Conservation (phyloP, 306 rosid genomes). For the Bauhinia variegata region DNA sequence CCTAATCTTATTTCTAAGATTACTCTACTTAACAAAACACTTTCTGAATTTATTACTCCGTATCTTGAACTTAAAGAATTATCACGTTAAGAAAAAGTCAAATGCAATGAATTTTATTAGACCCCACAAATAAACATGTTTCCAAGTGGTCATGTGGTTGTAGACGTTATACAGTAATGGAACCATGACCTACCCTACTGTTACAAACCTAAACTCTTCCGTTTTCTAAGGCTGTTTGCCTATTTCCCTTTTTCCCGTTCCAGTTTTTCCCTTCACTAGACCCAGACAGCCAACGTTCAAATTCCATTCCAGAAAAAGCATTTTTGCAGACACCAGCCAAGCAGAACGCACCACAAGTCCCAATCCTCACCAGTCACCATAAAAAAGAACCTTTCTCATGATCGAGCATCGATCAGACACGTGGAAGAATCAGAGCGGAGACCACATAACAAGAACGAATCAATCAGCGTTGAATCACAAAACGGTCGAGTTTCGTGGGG, state of each 20-base stretch:
- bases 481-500: constrained; percentile 51
- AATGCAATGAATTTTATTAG: too few relatives aligned
- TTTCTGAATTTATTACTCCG: too few relatives aligned
- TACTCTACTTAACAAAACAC: too few relatives aligned
- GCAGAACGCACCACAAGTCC: not conserved
- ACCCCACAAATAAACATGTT: too few relatives aligned
- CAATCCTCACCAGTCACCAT: too few relatives aligned
- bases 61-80: too few relatives aligned
- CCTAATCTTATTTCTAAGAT: too few relatives aligned
- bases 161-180: constrained; percentile 21
- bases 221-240: too few relatives aligned
- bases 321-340: not conserved
- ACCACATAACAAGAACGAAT: not conserved
- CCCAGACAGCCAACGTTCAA: not conserved
- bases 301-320: not conserved
- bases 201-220: not conserved
- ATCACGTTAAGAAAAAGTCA: too few relatives aligned
- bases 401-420: constrained; percentile 6
- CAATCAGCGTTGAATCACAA: not conserved
- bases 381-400: too few relatives aligned
- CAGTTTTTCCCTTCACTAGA: not conserved
- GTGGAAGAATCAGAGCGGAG: not conserved
- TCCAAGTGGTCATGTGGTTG: not conserved
- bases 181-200: not conserved
- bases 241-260: not conserved